Evolutionary conservation across 257 asterid genomes (phyloP).

Genomic region (Capsicum rhomboideum): DNA sequence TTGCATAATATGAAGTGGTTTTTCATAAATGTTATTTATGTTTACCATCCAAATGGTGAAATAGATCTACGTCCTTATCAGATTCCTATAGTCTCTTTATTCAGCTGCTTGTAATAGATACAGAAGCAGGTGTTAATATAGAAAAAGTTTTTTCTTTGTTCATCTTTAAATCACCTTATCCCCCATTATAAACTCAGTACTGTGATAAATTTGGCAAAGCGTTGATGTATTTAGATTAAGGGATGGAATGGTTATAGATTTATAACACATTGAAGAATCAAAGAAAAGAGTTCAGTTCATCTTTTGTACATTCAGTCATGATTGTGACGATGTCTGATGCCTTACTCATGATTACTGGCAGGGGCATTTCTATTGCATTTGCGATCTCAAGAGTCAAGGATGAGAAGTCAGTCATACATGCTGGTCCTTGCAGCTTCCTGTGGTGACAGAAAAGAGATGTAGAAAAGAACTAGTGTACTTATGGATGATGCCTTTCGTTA

Average conservation of each 20-base stretch:
- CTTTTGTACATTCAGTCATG: neutral
- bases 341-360: neutral
- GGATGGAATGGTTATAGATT: neutral
- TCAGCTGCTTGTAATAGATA: neutral
- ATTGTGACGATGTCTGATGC: neutral
- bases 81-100: neutral
- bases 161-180: neutral
- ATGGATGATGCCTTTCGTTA: neutral
- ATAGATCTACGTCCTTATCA: neutral
- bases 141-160: neutral
- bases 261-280: neutral
- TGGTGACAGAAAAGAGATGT: neutral
- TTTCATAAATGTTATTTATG: neutral
- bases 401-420: neutral
- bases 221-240: neutral
- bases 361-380: neutral
- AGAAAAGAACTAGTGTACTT: neutral
- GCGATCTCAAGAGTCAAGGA: neutral
- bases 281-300: neutral
- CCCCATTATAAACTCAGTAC: neutral
- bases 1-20: neutral
- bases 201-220: neutral
- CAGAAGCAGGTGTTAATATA: neutral
- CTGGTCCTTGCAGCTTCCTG: neutral
- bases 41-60: neutral